Evolutionary conservation across 208 protist genomes (phyloP), one percentile per base, ranked within the genome.

Genomic region (Porcisia hertigi): DNA sequence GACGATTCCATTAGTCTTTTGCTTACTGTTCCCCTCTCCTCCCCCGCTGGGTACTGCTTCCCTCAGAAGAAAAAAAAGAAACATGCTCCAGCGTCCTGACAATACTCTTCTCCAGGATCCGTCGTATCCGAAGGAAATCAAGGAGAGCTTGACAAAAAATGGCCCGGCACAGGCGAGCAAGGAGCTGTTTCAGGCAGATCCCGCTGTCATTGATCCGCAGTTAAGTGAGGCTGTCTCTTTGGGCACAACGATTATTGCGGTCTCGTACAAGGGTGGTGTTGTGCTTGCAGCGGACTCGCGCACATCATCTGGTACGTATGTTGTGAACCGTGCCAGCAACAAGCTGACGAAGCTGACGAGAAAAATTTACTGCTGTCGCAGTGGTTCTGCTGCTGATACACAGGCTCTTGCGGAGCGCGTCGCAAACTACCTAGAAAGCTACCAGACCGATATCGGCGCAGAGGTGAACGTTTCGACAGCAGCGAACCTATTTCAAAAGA

Each of bases 311-410:
- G 98, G 98, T 52, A 84, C 94, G 8, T 99, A 99, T 85, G 96
- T 99, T 34, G 98, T 98, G 25, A 99, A 99, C 82, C 86, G 98
- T 69, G 92, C 97, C 12, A 98, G 96, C 60, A 98, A 99, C 85
- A 99, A 99, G 92, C 89, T 99, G 62, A 99, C 98, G 6, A 96
- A 93, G 67, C 81, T 99, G 41, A 91, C 95, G 14, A 97, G 99
- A 71, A 93, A 94, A 58, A 99, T 99, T 65, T 99, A 98, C 82
- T 98, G 95, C 81, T 99, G 98, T 86, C 96, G 98, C 59, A 99
- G 98, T 73, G 99, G 99, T 55, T 99, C 98, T 43, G 98, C 99
- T 30, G 99, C 99, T 8, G 98, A 99, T 82, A 99, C 99, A 39
- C 98, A 99, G 82, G 94, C 95, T 16, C 83, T 99, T 39, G 94